phyloP scores from a whole-genome alignment of 139 green algal species.

The Astrephomene gubernaculifera region DNA sequence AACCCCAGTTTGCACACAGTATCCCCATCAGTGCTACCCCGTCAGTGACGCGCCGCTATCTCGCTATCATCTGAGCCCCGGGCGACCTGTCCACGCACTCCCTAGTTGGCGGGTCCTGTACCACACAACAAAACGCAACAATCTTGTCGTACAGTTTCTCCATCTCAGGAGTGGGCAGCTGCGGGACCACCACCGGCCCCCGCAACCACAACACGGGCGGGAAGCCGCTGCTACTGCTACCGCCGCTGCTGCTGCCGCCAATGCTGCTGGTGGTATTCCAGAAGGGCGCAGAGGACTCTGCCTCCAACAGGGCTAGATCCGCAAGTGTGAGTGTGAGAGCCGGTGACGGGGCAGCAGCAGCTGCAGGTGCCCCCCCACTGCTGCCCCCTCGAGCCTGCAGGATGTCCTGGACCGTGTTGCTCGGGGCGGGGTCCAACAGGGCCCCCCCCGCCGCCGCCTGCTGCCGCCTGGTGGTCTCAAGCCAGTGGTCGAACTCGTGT shows the following conservation, averaged over 20 bases:
- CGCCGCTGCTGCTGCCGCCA: too few species aligned
- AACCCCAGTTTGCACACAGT: too few species aligned
- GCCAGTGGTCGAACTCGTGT: conserved; percentile 44
- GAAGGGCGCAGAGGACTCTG: background rate
- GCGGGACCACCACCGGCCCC: conserved; percentile 6
- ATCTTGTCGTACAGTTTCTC: conserved; percentile 2
- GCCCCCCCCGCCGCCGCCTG: background rate
- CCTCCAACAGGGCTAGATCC: conserved; percentile 1
- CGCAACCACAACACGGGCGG: conserved; percentile 29
- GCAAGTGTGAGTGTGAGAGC: background rate
- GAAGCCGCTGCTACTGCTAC: too few species aligned
- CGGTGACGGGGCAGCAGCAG: background rate
- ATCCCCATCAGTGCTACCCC: too few species aligned
- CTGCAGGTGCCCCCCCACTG: background rate
- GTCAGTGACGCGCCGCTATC: background rate
- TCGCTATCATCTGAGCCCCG: background rate
- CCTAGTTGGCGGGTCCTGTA: background rate
- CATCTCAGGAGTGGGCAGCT: conserved; percentile 2
- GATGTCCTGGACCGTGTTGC: conserved; percentile 34
- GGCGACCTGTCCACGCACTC: conserved; percentile 28
- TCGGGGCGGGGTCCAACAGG: background rate
- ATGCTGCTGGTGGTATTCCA: too few species aligned
- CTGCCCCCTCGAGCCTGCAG: conserved; percentile 10
- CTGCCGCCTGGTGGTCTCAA: background rate
- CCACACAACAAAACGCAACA: conserved; percentile 6